Base-by-base conservation (phyloP, 768 basidiomycete genomes). In the Coprinellus aureogranulatus region DNA sequence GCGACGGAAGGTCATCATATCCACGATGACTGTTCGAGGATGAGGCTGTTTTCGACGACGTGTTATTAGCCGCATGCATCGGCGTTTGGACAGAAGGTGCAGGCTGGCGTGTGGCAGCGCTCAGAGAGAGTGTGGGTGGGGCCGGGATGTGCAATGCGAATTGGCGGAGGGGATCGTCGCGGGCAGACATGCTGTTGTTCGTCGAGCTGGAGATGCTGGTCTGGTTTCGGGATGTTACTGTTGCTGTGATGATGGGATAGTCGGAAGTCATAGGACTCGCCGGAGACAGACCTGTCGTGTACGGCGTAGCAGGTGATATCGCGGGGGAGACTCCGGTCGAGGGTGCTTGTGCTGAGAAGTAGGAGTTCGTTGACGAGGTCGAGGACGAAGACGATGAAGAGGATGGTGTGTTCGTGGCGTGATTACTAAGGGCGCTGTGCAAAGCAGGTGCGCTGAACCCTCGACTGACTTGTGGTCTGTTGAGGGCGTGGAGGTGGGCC, bases 61-160 rank as follows among this genome's bases (percentile, higher is more conserved):
- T 23, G 67, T n/a, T n/a, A n/a, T n/a, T n/a, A n/a, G n/a, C n/a
- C n/a, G 18, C 59, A 57, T 23, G 62, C 45, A 31, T 62, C 56
- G 40, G 61, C 22, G 46, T 18, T 20, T 55, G 48, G 14, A 30
- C 28, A 44, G 45, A 45, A 42, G 25, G 55, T 23, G 54, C 40
- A 25, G 57, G 60, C 26, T 66, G 65, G 23, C 63, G 66, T 46
- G 56, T 40, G 18, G 62, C 48, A 16, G 68, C 54, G 10, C 64
- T 65, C 31, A 68, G 47, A n/a, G 63, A 62, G 10, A 68, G 56
- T 22, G 65, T 55, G 1, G 71, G 67, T 4, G 71, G 68, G 10
- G 66, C 58, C 3, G 72, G 72, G 42, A 71, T 62, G 31, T 62
- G 67, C 52, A 67, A 58, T 18, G 70, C 66, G 47, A 72, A 67